Conservation (phyloP, 805 yeast genomes). For the Cyberlindnera amylophila region DNA sequence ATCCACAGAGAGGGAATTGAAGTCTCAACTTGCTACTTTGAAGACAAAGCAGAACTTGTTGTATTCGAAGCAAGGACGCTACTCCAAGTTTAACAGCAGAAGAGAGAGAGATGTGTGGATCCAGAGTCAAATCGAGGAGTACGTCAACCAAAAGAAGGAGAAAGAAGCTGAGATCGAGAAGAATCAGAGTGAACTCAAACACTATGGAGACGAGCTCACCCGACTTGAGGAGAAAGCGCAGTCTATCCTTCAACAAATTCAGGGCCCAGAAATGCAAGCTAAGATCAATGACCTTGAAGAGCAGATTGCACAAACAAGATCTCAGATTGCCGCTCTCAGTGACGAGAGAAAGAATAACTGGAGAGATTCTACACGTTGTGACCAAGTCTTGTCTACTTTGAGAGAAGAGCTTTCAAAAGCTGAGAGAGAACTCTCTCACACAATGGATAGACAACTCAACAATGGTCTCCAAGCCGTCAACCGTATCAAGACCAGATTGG, state of each 20-base stretch:
- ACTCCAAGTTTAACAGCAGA: conserved; percentile 50
- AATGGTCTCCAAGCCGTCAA: conserved; percentile 68
- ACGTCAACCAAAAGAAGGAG: conserved; percentile 26
- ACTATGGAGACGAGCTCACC: conserved; percentile 19
- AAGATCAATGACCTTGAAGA: conserved; percentile 21
- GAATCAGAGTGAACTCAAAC: conserved; percentile 11
- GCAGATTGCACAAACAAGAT: conserved; percentile 34
- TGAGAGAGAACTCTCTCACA: conserved; percentile 58
- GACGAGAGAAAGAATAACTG: conserved; percentile 72
- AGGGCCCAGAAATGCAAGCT: conserved; percentile 31
- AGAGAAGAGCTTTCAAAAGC: conserved; percentile 53
- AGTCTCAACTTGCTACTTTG: conserved; percentile 36
- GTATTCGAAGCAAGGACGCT: conserved; percentile 68
- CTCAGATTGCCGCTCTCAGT: conserved; percentile 39
- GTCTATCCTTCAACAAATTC: conserved; percentile 34
- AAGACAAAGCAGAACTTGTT: conserved; percentile 54
- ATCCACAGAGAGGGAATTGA: conserved; percentile 37
- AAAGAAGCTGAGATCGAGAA: conserved; percentile 27
- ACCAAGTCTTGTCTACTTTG: conserved; percentile 52
- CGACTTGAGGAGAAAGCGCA: conserved; percentile 30
- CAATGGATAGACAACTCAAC: conserved; percentile 70
- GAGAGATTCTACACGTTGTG: conserved; percentile 71
- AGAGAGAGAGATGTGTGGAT: conserved; percentile 70
- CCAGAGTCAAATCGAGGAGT: conserved; percentile 40
- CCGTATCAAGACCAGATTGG: conserved; percentile 55